Evolutionary conservation across 2,329 filamentous ascomycete species (phyloP), one percentile per base, ranked within the genome.

Genomic region (Ophidiomyces ophidiicola): DNA sequence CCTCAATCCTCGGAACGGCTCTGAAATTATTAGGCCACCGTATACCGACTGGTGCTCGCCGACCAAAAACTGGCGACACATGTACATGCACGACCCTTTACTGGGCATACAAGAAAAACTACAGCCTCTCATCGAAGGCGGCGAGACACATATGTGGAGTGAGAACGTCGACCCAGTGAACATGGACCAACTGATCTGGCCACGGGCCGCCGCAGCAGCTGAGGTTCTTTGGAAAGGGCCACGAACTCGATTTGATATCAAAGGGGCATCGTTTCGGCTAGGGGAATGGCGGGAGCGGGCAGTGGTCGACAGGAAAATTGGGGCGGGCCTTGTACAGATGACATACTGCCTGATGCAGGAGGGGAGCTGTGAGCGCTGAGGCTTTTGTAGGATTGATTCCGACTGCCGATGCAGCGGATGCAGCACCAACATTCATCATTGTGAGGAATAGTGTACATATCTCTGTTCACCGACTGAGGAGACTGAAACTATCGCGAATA

Each of bases 141-240:
- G 84, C 18, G 86, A 93, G 63, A 75, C 80, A 11, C 80, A 82
- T 41, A 72, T 85, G 42, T 94, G 84, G 84, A 73, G 72, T 46
- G 86, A 93, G 55, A 72, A 76, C 63, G 80, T 79, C 5, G 86
- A 94, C 58, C 62, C 74, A 2, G 63, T 75, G n/a, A 86, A 79
- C 55, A 57, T 93, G 10, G 83, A 93, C 61, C 64, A 65, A 24
- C 75, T 82, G 58, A 62, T 88, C 6, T 93, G 84, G 85, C 84
- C 85, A 5, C 70, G 85, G 4, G 76, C 74, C 1, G 72, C 71
- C 36, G 83, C 82, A 0, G 81, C 78, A 0, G 82, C 72, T 18
- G 85, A 92, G 62, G 76, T 87, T 1, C 68, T 88, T 32, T 93
- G 85, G 85, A 82, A 76, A 28, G 83, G 83, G 5, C 36, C 62